A percentile compares a stretch with the other conserved stretches of the same genome.
phyloP scores from a whole-genome alignment of 2,329 filamentous ascomycete species.

The Sphaerulina vaccinii region DNA sequence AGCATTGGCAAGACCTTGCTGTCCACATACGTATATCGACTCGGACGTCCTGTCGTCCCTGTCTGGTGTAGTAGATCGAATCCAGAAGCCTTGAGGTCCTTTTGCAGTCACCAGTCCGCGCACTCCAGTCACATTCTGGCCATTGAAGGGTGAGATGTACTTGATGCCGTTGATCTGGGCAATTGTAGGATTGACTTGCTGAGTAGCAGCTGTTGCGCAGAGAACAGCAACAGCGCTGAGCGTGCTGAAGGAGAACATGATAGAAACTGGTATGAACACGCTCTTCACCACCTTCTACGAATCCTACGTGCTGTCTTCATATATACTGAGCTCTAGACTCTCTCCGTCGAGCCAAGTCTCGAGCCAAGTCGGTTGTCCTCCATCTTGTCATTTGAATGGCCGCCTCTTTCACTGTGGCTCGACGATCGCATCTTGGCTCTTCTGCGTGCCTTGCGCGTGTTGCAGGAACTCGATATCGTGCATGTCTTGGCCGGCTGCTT shows the following conservation, averaged over 20 bases:
- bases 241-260: conserved; percentile 8
- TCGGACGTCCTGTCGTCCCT: conserved; percentile 59
- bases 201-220: conserved; percentile 12
- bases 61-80: conserved; percentile 61
- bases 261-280: neutral
- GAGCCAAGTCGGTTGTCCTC: neutral
- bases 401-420: neutral
- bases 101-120: conserved; percentile 66
- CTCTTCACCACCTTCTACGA: conserved; percentile 2
- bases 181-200: conserved; percentile 26
- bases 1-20: conserved; percentile 51
- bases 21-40: conserved; percentile 64
- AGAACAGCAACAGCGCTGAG: conserved; percentile 10
- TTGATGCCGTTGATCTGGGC: conserved; percentile 63
- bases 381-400: neutral
- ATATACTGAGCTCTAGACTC: conserved; percentile 12
- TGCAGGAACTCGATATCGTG: neutral
- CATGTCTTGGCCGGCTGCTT: conserved; percentile 7
- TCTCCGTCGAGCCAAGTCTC: neutral
- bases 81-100: conserved; percentile 61
- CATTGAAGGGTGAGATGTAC: conserved; percentile 62
- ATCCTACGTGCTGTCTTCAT: too few species aligned
- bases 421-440: conserved; percentile 11
- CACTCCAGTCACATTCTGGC: conserved; percentile 55
- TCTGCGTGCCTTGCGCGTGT: conserved; percentile 5